Percentiles rank a stretch among this genome's conserved stretches.
Evolutionary conservation across 2,329 filamentous ascomycete species (phyloP).

Genomic region (Ilyonectria mors-panacis): DNA sequence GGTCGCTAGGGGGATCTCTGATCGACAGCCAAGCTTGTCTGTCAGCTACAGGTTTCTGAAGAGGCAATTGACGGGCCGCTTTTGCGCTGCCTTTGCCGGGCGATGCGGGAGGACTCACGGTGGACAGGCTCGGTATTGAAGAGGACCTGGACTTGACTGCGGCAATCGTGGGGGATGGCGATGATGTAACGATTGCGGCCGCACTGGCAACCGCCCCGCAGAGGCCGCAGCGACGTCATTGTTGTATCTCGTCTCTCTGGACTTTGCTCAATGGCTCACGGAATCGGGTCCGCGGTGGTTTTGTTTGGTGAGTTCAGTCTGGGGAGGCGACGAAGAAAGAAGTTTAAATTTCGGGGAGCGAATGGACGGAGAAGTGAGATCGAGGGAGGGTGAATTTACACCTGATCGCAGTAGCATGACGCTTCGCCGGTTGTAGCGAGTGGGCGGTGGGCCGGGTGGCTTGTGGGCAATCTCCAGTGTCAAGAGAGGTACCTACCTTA

Average conservation of each 20-base stretch:
- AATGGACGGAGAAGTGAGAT: constrained; percentile 19
- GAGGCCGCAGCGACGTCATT: constrained; percentile 66
- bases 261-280: constrained; percentile 7
- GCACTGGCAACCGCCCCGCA: constrained; percentile 87
- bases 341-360: background rate
- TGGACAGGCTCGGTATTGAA: constrained; percentile 81
- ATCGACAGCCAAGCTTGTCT: constrained; percentile 27
- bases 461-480: constrained; percentile 40
- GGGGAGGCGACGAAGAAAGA: background rate
- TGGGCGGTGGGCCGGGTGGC: constrained; percentile 9
- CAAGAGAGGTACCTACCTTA: constrained; percentile 28
- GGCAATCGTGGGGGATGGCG: constrained; percentile 72
- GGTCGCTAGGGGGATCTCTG: constrained; percentile 77
- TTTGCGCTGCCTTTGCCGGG: background rate
- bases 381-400: constrained; percentile 23
- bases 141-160: constrained; percentile 75
- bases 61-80: constrained; percentile 8
- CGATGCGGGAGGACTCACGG: constrained; percentile 69
- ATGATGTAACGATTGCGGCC: constrained; percentile 88
- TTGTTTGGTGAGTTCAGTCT: background rate
- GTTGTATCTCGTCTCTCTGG: constrained; percentile 32
- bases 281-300: constrained; percentile 1
- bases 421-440: constrained; percentile 20
- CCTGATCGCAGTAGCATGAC: constrained; percentile 11
- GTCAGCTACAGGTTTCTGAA: constrained; percentile 6